Evolutionary conservation across 805 yeast species (phyloP).

Genomic region (Teunomyces lycoperdinae): DNA sequence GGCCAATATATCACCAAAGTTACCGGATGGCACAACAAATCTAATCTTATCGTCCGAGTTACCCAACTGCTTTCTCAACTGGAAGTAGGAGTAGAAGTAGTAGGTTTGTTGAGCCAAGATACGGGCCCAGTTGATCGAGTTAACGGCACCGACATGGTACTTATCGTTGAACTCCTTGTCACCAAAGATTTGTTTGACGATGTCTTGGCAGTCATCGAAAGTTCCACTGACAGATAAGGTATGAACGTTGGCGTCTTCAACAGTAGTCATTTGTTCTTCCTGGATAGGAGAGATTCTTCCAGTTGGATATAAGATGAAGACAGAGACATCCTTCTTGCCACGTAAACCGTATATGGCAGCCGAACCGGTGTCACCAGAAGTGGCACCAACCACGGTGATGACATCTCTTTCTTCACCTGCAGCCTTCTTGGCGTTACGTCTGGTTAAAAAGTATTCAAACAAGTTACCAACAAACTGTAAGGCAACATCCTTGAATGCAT

Average conservation of each 20-base stretch:
- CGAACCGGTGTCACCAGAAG: constrained; percentile 98
- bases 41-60: constrained; percentile 49
- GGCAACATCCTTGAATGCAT: constrained; percentile 98
- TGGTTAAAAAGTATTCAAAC: constrained; percentile 84
- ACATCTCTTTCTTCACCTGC: constrained; percentile 62
- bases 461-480: constrained; percentile 96
- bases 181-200: constrained; percentile 89
- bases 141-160: constrained; percentile 96
- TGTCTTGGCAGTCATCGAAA: constrained; percentile 97
- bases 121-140: constrained; percentile 99
- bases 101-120: constrained; percentile 96
- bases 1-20: constrained; percentile 96
- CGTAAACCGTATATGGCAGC: constrained; percentile 98
- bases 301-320: constrained; percentile 92
- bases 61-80: constrained; percentile 43
- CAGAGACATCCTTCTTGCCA: constrained; percentile 96
- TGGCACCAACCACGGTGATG: constrained; percentile 97
- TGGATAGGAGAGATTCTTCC: constrained; percentile 97
- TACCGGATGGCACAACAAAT: constrained; percentile 95
- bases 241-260: constrained; percentile 87
- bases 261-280: constrained; percentile 98
- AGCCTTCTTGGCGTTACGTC: constrained; percentile 59
- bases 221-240: constrained; percentile 94
- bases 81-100: constrained; percentile 90
- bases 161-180: constrained; percentile 83